Conservation (phyloP, 257 asterid genomes). For the Ocimum tenuiflorum region DNA sequence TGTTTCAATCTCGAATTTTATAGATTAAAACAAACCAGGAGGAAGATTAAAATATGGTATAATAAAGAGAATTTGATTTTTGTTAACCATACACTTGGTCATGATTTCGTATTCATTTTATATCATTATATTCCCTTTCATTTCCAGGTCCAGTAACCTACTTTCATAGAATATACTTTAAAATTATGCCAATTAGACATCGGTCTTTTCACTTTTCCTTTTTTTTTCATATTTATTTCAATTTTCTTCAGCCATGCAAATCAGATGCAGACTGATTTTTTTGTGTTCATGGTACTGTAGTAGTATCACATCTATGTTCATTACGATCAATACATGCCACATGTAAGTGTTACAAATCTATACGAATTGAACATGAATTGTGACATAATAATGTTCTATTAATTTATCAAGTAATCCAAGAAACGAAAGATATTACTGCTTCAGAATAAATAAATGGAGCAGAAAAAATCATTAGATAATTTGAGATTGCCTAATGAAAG, state of each 20-base stretch:
- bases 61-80: not conserved
- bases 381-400: not conserved
- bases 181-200: not conserved
- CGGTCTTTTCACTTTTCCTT: not conserved
- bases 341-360: no score
- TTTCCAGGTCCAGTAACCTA: not conserved
- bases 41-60: not conserved
- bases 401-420: not conserved
- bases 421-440: not conserved
- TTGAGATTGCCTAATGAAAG: not conserved
- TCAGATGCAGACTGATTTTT: not conserved
- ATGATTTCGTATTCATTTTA: not conserved
- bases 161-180: not conserved
- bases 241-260: not conserved
- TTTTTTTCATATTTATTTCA: not conserved
- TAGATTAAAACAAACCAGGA: not conserved
- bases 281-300: not conserved
- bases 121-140: conserved; percentile 8
- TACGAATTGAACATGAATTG: not conserved
- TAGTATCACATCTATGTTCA: no score
- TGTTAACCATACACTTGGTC: not conserved
- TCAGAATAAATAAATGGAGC: not conserved
- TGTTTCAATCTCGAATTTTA: not conserved
- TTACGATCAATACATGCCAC: no score
- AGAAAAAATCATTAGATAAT: not conserved